Evolutionary conservation across 2,329 filamentous ascomycete genomes (phyloP).

Genomic region (Pseudogymnoascus sp.): DNA sequence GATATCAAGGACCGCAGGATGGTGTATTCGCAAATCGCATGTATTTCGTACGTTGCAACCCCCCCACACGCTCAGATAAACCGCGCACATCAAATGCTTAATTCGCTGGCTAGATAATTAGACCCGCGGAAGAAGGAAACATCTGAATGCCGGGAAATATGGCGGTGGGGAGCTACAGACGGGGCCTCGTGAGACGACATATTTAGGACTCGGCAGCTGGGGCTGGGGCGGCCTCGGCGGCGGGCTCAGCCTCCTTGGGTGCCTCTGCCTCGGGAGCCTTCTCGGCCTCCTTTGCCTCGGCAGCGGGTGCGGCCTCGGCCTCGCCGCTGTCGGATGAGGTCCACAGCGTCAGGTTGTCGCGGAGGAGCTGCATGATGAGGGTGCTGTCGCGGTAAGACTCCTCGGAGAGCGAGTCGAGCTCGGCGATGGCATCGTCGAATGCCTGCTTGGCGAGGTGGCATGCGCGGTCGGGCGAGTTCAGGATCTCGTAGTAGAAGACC

Average conservation of each 20-base stretch:
- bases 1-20: constrained; percentile 31
- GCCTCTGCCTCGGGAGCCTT: constrained; percentile 41
- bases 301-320: constrained; percentile 53
- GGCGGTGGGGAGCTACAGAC: constrained; percentile 33
- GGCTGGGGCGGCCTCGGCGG: constrained; percentile 22
- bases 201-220: constrained; percentile 49
- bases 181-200: constrained; percentile 29
- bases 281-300: constrained; percentile 56
- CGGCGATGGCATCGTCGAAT: constrained; percentile 94
- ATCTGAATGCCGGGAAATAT: too few species aligned
- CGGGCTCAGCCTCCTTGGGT: constrained; percentile 21
- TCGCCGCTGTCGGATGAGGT: constrained; percentile 88
- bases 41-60: constrained; percentile 31
- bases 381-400: constrained; percentile 99
- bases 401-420: constrained; percentile 94
- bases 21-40: constrained; percentile 30
- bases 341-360: constrained; percentile 96
- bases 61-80: constrained; percentile 27
- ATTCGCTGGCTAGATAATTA: constrained; percentile 15
- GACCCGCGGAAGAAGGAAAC: too few species aligned
- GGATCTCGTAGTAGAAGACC: constrained; percentile 99
- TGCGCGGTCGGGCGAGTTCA: constrained; percentile 96
- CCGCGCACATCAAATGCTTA: constrained; percentile 18
- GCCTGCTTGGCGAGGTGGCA: constrained; percentile 96
- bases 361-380: constrained; percentile 96